These are phyloP conservation scores for Castanea crenata DNA, from an alignment of 306 rosid genomes.

Conservation along the genomic window DNA sequence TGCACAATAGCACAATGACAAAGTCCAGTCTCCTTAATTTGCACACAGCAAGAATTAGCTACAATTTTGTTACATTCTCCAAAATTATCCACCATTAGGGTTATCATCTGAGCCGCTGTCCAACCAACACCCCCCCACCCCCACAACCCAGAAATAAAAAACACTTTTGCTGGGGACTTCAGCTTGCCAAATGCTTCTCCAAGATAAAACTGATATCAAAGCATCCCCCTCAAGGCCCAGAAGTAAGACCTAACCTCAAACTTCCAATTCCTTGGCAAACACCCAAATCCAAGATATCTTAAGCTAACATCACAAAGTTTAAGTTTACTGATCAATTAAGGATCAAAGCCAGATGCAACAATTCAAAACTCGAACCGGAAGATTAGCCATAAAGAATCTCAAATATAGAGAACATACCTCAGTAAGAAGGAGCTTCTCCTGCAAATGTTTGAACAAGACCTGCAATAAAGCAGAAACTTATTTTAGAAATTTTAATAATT, in stretches of 20 bases:
- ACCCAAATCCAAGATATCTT: slow-evolving; percentile 20
- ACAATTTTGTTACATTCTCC: neutral
- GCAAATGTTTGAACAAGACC: slow-evolving; percentile 93
- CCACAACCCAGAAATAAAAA: too few relatives aligned
- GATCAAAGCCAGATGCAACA: neutral
- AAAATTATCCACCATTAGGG: neutral
- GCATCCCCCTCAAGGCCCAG: neutral
- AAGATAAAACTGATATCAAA: neutral
- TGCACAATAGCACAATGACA: neutral
- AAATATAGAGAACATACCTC: slow-evolving; percentile 60
- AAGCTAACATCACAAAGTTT: neutral
- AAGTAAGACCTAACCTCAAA: neutral
- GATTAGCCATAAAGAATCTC: neutral
- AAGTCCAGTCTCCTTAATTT: neutral
- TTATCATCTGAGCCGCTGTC: neutral
- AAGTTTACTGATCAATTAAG: neutral
- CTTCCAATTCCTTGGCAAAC: neutral
- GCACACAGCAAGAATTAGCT: neutral
- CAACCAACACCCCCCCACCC: neutral
- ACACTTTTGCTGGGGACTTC: neutral
- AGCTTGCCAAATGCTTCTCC: neutral
- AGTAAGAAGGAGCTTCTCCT: slow-evolving; percentile 85
- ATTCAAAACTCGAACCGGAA: neutral
- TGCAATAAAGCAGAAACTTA: slow-evolving; percentile 46
- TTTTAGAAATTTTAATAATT: neutral